These are phyloP conservation scores for Macrocybe gigantea DNA, from an alignment of 768 basidiomycete species.

Conservation along the genomic window DNA sequence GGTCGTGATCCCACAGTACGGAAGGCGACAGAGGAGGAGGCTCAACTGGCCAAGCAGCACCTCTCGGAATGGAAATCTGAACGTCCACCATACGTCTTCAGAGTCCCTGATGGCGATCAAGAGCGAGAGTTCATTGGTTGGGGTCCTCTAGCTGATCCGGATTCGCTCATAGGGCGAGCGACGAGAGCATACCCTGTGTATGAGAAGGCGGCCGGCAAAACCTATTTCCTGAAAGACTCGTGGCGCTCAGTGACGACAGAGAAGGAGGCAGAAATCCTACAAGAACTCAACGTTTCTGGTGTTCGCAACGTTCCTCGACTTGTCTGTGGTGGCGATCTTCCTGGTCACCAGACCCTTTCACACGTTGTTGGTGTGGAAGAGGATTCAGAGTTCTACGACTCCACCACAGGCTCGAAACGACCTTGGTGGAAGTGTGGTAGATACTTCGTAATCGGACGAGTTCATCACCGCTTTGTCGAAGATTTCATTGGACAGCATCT, in stretches of 20 bases:
- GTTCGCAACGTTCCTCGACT: conserved; percentile 19
- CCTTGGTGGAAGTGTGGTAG: conserved; percentile 9
- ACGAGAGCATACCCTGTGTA: conserved; percentile 11
- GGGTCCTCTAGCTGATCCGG: conserved; percentile 5
- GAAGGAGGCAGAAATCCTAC: conserved; percentile 13
- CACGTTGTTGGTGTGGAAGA: not conserved
- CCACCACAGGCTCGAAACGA: not conserved
- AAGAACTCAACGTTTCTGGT: conserved; percentile 3
- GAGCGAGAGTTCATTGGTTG: conserved; percentile 10
- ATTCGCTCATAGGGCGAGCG: conserved; percentile 7
- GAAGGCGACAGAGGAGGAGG: conserved; percentile 5
- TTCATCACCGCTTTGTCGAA: conserved; percentile 15
- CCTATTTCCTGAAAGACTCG: conserved; percentile 19
- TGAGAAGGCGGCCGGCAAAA: not conserved
- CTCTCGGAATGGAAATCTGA: conserved; percentile 4
- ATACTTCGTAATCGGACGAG: conserved; percentile 6
- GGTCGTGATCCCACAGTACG: conserved; percentile 22
- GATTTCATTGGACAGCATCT: conserved; percentile 12
- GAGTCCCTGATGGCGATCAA: conserved; percentile 3
- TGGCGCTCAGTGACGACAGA: conserved; percentile 12
- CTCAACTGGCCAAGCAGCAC: conserved; percentile 1
- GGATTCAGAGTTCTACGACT: not conserved
- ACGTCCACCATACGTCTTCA: conserved; percentile 7
- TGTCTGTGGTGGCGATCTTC: conserved; percentile 23
- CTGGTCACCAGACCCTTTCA: conserved; percentile 8